These are phyloP conservation scores for Fraxinus nigra DNA, from an alignment of 305 asterid genomes.

Conservation along the genomic window DNA sequence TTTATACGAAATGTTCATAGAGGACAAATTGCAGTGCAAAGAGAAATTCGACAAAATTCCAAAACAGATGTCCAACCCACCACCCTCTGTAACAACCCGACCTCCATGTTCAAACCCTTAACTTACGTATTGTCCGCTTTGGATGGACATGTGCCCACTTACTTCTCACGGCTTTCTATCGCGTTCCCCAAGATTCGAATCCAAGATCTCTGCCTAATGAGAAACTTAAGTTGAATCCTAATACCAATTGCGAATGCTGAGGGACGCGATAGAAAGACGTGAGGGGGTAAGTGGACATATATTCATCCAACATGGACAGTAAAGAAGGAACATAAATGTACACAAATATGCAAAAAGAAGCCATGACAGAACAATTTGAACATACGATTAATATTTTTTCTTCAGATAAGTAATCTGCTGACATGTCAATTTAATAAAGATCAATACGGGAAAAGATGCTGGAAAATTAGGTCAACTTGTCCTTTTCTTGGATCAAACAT, in stretches of 20 bases:
- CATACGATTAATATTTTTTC: background rate
- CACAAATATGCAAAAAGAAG: constrained; percentile 24
- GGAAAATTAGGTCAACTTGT: constrained; percentile 6
- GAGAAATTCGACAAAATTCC: constrained; percentile 17
- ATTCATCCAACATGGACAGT: no score
- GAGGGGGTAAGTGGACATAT: no score
- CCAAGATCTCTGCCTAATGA: no score
- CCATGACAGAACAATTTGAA: constrained; percentile 17
- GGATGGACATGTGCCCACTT: no score
- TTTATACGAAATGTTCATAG: constrained; percentile 8
- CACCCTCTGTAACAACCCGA: background rate
- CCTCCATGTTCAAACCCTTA: no score
- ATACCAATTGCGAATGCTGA: no score
- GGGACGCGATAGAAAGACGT: no score
- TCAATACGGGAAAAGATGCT: background rate
- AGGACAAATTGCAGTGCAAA: constrained; percentile 11
- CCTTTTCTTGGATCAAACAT: background rate
- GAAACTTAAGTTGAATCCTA: no score
- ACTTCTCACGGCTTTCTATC: no score
- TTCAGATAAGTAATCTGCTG: background rate
- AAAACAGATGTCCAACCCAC: constrained; percentile 6
- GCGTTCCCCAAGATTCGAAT: no score
- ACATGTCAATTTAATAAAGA: constrained; percentile 11
- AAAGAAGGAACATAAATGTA: background rate
- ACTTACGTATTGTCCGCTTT: no score